Conservation (phyloP, 345 rosid genomes). For the Salix dunnii region DNA sequence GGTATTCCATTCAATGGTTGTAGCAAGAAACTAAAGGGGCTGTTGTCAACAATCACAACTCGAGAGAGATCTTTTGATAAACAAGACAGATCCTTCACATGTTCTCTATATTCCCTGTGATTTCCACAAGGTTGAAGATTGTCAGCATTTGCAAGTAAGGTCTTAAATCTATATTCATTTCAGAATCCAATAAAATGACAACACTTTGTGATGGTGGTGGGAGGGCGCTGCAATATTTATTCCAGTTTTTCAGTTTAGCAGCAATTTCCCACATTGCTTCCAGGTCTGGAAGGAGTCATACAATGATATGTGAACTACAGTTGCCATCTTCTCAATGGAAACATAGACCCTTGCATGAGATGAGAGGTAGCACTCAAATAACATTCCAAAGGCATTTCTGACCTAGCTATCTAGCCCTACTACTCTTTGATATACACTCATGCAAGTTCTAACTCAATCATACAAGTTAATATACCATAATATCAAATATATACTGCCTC, state of each 20-base stretch:
- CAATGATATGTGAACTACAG: not conserved
- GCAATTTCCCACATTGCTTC: too few relatives aligned
- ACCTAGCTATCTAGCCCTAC: not conserved
- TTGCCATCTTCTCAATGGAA: not conserved
- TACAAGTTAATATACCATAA: not conserved
- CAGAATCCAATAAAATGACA: not conserved
- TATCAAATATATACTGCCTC: too few relatives aligned
- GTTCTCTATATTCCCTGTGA: conserved; percentile 74
- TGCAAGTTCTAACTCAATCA: not conserved
- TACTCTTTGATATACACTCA: not conserved
- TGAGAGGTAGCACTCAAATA: not conserved
- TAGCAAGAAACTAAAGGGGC: conserved; percentile 92
- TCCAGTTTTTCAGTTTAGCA: too few relatives aligned
- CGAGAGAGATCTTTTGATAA: conserved; percentile 33
- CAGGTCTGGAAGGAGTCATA: not conserved
- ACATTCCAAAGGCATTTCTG: not conserved
- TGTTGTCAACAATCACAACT: conserved; percentile 87
- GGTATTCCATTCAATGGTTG: conserved; percentile 46
- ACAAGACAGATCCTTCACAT: conserved; percentile 78
- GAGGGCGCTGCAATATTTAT: too few relatives aligned
- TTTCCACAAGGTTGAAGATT: not conserved
- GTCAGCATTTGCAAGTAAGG: not conserved
- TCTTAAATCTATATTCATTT: not conserved
- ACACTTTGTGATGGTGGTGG: not conserved
- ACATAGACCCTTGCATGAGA: not conserved